Conservation (phyloP, 192 early-diverging fungal species). For the Endogone sp. region DNA sequence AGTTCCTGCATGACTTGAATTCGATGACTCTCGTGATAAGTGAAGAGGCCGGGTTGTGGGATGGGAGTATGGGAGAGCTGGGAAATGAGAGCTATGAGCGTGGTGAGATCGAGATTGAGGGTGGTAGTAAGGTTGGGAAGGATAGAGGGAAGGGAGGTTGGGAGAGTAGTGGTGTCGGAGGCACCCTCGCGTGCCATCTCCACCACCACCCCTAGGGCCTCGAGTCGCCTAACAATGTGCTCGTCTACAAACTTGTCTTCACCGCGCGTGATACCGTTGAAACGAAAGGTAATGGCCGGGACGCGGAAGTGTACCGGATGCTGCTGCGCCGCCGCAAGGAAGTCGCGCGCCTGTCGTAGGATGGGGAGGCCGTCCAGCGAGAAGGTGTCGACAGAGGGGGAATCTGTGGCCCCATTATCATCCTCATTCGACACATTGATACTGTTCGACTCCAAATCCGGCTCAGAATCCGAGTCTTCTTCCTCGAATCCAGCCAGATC, state of each 20-base stretch:
- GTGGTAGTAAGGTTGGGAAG: constrained; percentile 25
- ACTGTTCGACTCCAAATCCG: background rate
- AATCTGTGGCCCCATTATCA: background rate
- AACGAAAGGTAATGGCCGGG: constrained; percentile 30
- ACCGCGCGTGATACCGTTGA: constrained; percentile 18
- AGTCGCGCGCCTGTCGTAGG: constrained; percentile 24
- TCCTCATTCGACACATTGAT: too few relatives aligned
- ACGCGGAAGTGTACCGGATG: constrained; percentile 23
- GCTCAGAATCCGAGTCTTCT: constrained; percentile 12
- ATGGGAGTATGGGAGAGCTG: constrained; percentile 32
- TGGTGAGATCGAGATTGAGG: constrained; percentile 44
- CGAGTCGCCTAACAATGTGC: constrained; percentile 15
- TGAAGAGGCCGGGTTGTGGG: constrained; percentile 16
- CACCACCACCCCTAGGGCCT: constrained; percentile 17
- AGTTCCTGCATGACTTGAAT: constrained; percentile 40
- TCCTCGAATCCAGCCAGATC: constrained; percentile 44
- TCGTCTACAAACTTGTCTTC: constrained; percentile 25
- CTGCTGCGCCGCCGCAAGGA: constrained; percentile 15
- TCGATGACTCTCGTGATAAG: constrained; percentile 31
- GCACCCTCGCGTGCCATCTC: constrained; percentile 7
- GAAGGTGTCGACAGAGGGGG: background rate
- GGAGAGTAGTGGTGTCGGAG: background rate
- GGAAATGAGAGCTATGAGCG: constrained; percentile 39
- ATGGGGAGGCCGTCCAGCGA: constrained; percentile 12
- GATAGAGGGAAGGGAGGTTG: background rate